Percentiles rank a stretch among this genome's conserved stretches.
Evolutionary conservation across 2,329 filamentous ascomycete species (phyloP).

Genomic region (Ophiobolus disseminans): DNA sequence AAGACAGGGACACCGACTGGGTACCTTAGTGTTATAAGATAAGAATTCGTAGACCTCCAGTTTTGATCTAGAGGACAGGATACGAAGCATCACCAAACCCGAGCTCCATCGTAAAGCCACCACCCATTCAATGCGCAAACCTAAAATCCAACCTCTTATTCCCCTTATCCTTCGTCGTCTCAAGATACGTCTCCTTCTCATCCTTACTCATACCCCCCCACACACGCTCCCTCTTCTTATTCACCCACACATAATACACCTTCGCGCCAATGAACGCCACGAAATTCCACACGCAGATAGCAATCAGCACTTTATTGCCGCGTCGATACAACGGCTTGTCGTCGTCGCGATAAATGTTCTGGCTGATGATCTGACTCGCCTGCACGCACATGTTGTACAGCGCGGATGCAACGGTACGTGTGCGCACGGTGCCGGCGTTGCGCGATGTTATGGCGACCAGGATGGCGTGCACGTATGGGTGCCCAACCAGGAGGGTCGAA

Average conservation of each 20-base stretch:
- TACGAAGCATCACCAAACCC: too few relatives aligned
- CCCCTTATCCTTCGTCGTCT: constrained; percentile 46
- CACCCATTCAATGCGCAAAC: constrained; percentile 34
- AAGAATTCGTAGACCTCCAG: too few relatives aligned
- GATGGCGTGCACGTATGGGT: constrained; percentile 55
- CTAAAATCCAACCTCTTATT: constrained; percentile 48
- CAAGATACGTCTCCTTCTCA: constrained; percentile 46
- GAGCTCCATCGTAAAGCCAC: background rate
- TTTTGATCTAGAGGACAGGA: too few relatives aligned
- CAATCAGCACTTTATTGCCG: constrained; percentile 63
- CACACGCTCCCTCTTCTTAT: constrained; percentile 47
- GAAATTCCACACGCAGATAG: constrained; percentile 59
- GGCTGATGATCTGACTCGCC: constrained; percentile 38
- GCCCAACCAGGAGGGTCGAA: constrained; percentile 50
- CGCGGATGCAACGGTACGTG: constrained; percentile 52
- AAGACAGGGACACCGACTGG: too few relatives aligned
- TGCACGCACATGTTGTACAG: constrained; percentile 54
- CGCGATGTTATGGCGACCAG: constrained; percentile 53
- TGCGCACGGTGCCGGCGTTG: constrained; percentile 53
- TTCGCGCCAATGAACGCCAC: constrained; percentile 60
- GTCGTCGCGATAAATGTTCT: constrained; percentile 61
- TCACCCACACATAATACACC: constrained; percentile 61
- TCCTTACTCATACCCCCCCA: constrained; percentile 45
- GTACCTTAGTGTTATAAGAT: too few relatives aligned
- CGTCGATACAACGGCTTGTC: constrained; percentile 59